These are phyloP conservation scores for Scedosporium boydii DNA, from an alignment of 2,329 filamentous ascomycete genomes.

Conservation along the genomic window DNA sequence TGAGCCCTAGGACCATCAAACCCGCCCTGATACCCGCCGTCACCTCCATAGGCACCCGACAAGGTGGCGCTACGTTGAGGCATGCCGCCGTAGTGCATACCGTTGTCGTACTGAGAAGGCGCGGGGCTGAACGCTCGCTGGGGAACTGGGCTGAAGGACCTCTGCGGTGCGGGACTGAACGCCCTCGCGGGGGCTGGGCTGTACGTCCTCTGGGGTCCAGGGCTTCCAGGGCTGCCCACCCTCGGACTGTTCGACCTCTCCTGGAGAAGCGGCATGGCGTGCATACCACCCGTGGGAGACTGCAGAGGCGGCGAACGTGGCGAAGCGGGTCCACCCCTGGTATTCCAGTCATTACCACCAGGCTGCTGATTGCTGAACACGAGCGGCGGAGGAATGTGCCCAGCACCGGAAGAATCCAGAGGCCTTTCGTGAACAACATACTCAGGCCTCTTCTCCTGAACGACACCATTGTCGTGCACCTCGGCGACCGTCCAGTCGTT, in stretches of 20 bases:
- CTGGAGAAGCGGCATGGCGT: background rate
- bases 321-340: slow-evolving; percentile 15
- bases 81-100: background rate
- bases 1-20: background rate
- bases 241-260: background rate
- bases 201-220: background rate
- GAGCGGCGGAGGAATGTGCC: too few relatives aligned
- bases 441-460: background rate
- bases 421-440: background rate
- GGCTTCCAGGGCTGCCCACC: background rate
- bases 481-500: slow-evolving; percentile 2
- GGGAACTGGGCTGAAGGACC: background rate
- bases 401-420: background rate
- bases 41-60: background rate
- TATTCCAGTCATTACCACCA: background rate
- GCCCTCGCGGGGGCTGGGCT: background rate
- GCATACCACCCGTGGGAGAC: slow-evolving; percentile 4
- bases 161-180: background rate
- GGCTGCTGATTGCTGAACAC: background rate
- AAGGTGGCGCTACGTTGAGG: background rate
- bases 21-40: background rate
- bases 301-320: slow-evolving; percentile 15
- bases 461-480: background rate
- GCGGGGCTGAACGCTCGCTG: background rate
- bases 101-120: background rate